A percentile compares a stretch with the other conserved stretches of the same genome.
Evolutionary conservation across 176 grass and related monocot genomes (phyloP).

Genomic region (Urochloa ruziziensis): DNA sequence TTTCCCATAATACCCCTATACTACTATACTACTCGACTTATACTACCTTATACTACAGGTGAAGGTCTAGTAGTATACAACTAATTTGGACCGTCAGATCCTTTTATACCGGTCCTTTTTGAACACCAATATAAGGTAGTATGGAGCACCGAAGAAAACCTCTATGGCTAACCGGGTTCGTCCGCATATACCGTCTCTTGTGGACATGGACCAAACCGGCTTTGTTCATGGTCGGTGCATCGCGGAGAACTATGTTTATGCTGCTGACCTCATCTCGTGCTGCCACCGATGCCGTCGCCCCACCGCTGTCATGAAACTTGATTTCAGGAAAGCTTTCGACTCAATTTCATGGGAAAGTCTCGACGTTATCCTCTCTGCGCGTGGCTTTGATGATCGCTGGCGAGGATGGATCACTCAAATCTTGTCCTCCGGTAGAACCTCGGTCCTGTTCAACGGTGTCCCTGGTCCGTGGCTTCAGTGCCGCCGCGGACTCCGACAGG

Average conservation of each 20-base stretch:
- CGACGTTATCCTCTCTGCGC: fast-evolving
- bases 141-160: too few relatives aligned
- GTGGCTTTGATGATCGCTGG: neutral
- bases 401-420: fast-evolving
- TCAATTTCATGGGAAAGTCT: neutral
- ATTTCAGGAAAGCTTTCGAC: neutral
- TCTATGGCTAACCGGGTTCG: neutral
- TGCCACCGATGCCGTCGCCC: fast-evolving
- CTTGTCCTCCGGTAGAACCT: neutral
- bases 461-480: neutral
- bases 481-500: neutral
- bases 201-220: neutral
- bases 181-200: fast-evolving
- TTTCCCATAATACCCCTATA: too few relatives aligned
- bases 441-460: neutral
- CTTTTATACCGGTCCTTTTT: too few relatives aligned
- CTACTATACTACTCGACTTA: too few relatives aligned
- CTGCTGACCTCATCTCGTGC: neutral
- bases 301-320: neutral
- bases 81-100: too few relatives aligned
- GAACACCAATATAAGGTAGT: too few relatives aligned
- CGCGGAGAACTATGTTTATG: neutral
- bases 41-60: too few relatives aligned
- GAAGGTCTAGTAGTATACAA: too few relatives aligned
- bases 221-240: neutral